Conservation (phyloP, 495 filamentous ascomycete species). For the Penicillium taxi region DNA sequence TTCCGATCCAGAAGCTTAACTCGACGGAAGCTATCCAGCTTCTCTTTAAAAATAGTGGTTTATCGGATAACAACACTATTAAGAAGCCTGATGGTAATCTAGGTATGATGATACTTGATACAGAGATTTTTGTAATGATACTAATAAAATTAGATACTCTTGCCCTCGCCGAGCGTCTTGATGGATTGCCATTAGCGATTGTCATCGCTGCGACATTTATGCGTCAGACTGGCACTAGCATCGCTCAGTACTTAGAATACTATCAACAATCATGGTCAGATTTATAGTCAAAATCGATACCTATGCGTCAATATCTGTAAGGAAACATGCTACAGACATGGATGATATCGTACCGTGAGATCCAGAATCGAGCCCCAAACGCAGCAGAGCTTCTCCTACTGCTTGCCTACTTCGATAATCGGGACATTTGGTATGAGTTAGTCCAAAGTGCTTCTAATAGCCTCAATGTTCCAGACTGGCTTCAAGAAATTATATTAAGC, state of each 20-base stretch:
- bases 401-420: conserved; percentile 42
- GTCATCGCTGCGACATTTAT: conserved; percentile 36
- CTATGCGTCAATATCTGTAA: conserved; percentile 24
- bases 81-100: conserved; percentile 4
- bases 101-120: conserved; percentile 3
- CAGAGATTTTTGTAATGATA: conserved; percentile 3
- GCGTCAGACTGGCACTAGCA: conserved; percentile 24
- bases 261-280: conserved; percentile 37
- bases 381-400: conserved; percentile 35
- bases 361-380: conserved; percentile 25
- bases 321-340: conserved; percentile 39
- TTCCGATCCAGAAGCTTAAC: conserved; percentile 17
- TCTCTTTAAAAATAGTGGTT: conserved; percentile 14
- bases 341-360: conserved; percentile 34
- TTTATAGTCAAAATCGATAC: conserved; percentile 21
- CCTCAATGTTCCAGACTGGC: conserved; percentile 20
- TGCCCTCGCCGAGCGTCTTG: conserved; percentile 22
- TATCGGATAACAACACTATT: conserved; percentile 1
- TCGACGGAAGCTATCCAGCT: conserved; percentile 14
- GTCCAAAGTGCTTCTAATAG: conserved; percentile 11
- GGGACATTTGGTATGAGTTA: conserved; percentile 46
- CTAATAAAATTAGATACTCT: conserved; percentile 16
- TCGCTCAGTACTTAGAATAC: conserved; percentile 29
- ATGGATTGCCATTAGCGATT: conserved; percentile 38
- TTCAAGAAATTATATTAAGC: conserved; percentile 17